Evolutionary conservation across 371 early-diverging fungal genomes (phyloP).

Genomic region (Fennellomyces sp.): DNA sequence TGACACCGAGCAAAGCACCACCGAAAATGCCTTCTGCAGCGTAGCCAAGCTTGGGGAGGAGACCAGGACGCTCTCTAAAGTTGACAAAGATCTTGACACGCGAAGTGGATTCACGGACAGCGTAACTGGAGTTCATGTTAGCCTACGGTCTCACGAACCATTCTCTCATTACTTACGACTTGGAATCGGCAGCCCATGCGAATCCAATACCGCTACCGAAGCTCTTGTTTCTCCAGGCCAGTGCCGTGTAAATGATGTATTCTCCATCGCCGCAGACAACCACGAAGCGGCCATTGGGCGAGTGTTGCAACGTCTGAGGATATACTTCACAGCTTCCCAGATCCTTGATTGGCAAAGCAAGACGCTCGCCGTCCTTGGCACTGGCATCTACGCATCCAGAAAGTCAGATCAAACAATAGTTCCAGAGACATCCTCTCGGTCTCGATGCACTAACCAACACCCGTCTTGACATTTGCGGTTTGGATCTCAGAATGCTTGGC

Average conservation of each 20-base stretch:
- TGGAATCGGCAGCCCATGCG: conserved; percentile 96
- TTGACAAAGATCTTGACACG: conserved; percentile 88
- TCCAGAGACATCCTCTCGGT: too few species aligned
- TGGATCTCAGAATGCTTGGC: conserved; percentile 95
- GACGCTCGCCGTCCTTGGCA: conserved; percentile 91
- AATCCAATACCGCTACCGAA: conserved; percentile 95
- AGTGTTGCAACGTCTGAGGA: conserved; percentile 95
- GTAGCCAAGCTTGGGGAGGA: conserved; percentile 71
- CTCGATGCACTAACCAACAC: conserved; percentile 54
- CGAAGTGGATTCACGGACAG: conserved; percentile 90
- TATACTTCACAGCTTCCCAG: conserved; percentile 97
- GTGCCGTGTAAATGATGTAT: conserved; percentile 98
- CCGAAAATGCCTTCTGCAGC: conserved; percentile 94
- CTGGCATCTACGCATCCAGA: conserved; percentile 53
- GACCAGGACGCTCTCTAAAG: conserved; percentile 86
- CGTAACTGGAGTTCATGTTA: conserved; percentile 60
- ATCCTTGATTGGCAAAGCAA: conserved; percentile 88
- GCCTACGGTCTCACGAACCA: neutral
- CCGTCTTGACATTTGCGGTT: conserved; percentile 89
- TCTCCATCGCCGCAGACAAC: conserved; percentile 99
- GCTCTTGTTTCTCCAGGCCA: conserved; percentile 99
- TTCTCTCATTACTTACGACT: conserved; percentile 58
- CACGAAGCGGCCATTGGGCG: conserved; percentile 97
- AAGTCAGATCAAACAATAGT: too few species aligned
- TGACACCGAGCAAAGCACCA: conserved; percentile 90